These are phyloP conservation scores for Colletotrichum nymphaeae DNA, from an alignment of 2,329 filamentous ascomycete species.

Conservation along the genomic window DNA sequence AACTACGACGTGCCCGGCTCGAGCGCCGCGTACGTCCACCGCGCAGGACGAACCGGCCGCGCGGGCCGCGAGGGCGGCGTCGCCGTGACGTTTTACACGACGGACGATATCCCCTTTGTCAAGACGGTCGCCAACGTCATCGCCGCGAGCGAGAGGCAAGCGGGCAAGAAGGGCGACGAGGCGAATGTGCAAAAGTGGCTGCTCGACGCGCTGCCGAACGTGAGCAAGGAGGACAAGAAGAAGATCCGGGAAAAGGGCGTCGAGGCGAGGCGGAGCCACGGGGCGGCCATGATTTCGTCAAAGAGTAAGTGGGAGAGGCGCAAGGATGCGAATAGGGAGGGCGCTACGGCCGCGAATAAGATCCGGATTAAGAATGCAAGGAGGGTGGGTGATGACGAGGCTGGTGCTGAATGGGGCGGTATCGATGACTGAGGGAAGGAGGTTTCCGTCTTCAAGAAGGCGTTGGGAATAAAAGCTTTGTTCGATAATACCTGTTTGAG, in stretches of 20 bases:
- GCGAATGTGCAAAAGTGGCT: slow-evolving; percentile 85
- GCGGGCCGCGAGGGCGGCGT: slow-evolving; percentile 89
- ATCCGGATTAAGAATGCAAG: slow-evolving; percentile 55
- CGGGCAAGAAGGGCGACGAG: slow-evolving; percentile 62
- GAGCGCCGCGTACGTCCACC: slow-evolving; percentile 90
- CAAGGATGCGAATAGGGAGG: slow-evolving; percentile 73
- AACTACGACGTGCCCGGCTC: slow-evolving; percentile 98
- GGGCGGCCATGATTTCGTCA: slow-evolving; percentile 78
- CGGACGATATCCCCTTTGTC: slow-evolving; percentile 90
- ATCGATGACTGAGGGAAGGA: slow-evolving; percentile 53
- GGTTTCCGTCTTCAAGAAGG: background rate
- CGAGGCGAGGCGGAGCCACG: slow-evolving; percentile 69
- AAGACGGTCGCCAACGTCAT: slow-evolving; percentile 96
- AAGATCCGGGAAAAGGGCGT: slow-evolving; percentile 85
- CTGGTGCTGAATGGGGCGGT: slow-evolving; percentile 57
- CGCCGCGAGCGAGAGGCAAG: slow-evolving; percentile 80
- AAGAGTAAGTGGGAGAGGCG: slow-evolving; percentile 81
- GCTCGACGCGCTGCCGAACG: slow-evolving; percentile 84
- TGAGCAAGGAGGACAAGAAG: slow-evolving; percentile 86
- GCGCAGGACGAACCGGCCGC: slow-evolving; percentile 89
- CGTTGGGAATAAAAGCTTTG: background rate
- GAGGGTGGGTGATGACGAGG: slow-evolving; percentile 43
- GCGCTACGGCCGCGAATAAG: slow-evolving; percentile 72
- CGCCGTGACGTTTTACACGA: slow-evolving; percentile 94
- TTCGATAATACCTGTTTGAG: no score